Evolutionary conservation across 306 rosid species (phyloP).

Genomic region (Betula pendula): DNA sequence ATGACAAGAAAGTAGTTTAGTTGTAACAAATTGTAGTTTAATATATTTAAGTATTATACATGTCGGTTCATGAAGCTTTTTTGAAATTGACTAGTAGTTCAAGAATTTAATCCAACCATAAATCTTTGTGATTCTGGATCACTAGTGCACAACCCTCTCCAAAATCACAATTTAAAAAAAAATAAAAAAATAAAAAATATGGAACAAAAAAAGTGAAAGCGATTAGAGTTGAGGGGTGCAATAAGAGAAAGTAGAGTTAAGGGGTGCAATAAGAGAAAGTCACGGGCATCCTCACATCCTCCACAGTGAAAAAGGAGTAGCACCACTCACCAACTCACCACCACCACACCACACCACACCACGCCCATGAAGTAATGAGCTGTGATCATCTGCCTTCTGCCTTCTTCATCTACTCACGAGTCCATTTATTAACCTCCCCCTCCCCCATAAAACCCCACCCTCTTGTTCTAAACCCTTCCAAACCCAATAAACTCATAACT

Average conservation of each 20-base stretch:
- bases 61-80: no score
- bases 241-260: slow-evolving; percentile 11
- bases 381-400: slow-evolving; percentile 40
- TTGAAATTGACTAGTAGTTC: no score
- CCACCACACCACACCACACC: no score
- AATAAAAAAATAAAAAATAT: background rate
- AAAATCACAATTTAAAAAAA: background rate
- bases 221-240: slow-evolving; percentile 32
- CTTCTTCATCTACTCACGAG: slow-evolving; percentile 57
- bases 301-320: slow-evolving; percentile 26
- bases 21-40: no score
- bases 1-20: no score
- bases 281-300: slow-evolving; percentile 59
- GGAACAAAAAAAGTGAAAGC: no score
- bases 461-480: slow-evolving; percentile 16
- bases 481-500: slow-evolving; percentile 6
- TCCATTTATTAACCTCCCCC: slow-evolving; percentile 47
- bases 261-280: slow-evolving; percentile 50
- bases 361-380: slow-evolving; percentile 37
- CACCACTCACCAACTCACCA: slow-evolving; percentile 41
- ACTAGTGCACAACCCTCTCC: background rate
- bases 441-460: slow-evolving; percentile 15
- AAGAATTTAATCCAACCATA: no score
- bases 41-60: no score
- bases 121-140: no score